A percentile compares a stretch with the other conserved stretches of the same genome.
These are phyloP conservation scores for Fusarium concolor DNA, from an alignment of 2,329 filamentous ascomycete genomes.

Conservation along the genomic window DNA sequence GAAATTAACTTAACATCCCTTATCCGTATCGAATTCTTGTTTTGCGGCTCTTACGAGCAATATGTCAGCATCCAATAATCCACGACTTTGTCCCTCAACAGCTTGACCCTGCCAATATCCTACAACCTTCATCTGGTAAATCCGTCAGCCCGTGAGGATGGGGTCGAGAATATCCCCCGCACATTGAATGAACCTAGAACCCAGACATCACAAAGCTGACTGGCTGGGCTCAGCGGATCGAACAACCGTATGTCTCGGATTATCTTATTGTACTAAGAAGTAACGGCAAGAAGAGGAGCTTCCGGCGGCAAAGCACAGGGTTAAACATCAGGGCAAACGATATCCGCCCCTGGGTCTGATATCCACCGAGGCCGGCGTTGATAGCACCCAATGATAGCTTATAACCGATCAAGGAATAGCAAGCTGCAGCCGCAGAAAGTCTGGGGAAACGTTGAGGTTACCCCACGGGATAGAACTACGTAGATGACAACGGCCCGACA, in stretches of 20 bases:
- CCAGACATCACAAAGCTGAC: conserved; percentile 4
- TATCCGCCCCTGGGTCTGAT: conserved; percentile 8
- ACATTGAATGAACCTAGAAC: conserved; percentile 11
- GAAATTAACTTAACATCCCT: background rate
- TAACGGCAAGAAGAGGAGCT: conserved; percentile 10
- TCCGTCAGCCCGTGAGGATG: background rate
- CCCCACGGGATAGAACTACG: conserved; percentile 4
- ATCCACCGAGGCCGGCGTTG: conserved; percentile 19
- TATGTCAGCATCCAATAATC: background rate
- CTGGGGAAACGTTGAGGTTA: conserved; percentile 20
- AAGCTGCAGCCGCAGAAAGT: conserved; percentile 11
- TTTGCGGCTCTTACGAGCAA: conserved; percentile 9
- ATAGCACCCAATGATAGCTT: conserved; percentile 13
- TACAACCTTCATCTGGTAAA: conserved; percentile 6
- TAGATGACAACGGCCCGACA: conserved; percentile 3
- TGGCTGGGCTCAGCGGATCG: conserved; percentile 28
- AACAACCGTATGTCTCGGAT: conserved; percentile 33
- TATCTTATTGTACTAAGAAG: conserved; percentile 1
- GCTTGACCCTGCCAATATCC: background rate
- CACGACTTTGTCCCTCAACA: background rate
- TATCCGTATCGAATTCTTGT: too few species aligned
- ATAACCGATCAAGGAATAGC: background rate
- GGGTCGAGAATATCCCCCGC: conserved; percentile 14
- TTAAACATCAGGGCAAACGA: conserved; percentile 11
- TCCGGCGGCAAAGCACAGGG: conserved; percentile 18